phyloP scores from a whole-genome alignment of 2,329 filamentous ascomycete genomes.

The Botrytis deweyae region DNA sequence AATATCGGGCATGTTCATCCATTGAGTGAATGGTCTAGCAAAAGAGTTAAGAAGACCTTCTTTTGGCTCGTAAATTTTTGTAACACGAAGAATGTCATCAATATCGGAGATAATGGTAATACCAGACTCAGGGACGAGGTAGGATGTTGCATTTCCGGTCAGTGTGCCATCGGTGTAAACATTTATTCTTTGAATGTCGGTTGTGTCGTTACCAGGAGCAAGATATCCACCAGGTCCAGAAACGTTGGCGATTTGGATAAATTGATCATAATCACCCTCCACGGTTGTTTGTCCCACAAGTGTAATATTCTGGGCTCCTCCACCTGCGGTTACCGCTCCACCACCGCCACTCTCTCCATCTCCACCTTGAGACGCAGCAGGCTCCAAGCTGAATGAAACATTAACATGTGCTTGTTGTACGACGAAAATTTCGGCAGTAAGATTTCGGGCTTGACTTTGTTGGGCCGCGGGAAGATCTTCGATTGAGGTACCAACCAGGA shows the following conservation, averaged over 20 bases:
- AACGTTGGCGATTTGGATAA: constrained; percentile 60
- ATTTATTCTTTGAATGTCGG: constrained; percentile 64
- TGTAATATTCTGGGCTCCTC: constrained; percentile 61
- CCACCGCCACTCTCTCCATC: constrained; percentile 49
- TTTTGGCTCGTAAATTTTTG: constrained; percentile 74
- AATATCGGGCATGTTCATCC: constrained; percentile 78
- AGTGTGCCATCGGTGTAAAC: constrained; percentile 63
- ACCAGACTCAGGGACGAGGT: constrained; percentile 68
- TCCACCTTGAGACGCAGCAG: constrained; percentile 55
- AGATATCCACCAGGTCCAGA: constrained; percentile 54
- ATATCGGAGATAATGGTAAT: constrained; percentile 75
- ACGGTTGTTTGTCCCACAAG: constrained; percentile 65
- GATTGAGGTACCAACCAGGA: constrained; percentile 65
- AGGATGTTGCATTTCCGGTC: constrained; percentile 72
- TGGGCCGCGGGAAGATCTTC: constrained; percentile 56
- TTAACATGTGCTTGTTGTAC: constrained; percentile 66
- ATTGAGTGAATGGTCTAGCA: constrained; percentile 65
- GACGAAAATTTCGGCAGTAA: constrained; percentile 73
- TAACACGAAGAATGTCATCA: constrained; percentile 77
- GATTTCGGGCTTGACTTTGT: constrained; percentile 67
- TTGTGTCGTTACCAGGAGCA: constrained; percentile 62
- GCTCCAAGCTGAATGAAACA: constrained; percentile 62
- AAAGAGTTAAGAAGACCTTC: constrained; percentile 77
- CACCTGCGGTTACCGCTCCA: constrained; percentile 51
- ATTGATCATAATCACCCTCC: constrained; percentile 72